Percentiles rank a stretch among this genome's conserved stretches.
These are phyloP conservation scores for Bonia amplexicaulis DNA, from an alignment of 176 grass and related monocot species.

Conservation along the genomic window DNA sequence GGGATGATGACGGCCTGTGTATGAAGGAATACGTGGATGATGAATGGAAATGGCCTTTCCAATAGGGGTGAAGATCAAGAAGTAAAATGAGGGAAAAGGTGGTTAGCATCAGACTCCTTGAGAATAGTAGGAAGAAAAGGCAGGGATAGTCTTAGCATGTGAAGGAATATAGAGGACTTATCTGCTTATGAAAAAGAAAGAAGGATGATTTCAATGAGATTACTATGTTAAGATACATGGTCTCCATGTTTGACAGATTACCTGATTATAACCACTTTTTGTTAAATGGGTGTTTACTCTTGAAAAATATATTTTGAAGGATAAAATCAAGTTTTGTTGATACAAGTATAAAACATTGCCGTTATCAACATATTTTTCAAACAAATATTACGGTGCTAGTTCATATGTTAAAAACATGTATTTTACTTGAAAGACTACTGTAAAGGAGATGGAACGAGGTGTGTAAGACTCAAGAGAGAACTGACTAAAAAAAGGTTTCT, in stretches of 20 bases:
- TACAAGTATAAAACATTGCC: not conserved
- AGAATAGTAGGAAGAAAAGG: slow-evolving; percentile 16
- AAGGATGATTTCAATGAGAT: not conserved
- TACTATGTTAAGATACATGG: not conserved
- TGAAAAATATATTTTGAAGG: not conserved
- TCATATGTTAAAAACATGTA: not conserved
- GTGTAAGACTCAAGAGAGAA: not conserved
- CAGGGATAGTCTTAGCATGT: not conserved
- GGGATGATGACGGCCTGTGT: not conserved
- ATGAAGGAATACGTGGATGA: not conserved
- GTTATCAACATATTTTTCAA: not conserved
- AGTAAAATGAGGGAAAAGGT: not conserved
- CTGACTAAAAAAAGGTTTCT: not conserved
- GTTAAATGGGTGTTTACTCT: not conserved
- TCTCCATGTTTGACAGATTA: not conserved
- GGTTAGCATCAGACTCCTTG: not conserved
- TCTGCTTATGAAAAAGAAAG: slow-evolving; percentile 15
- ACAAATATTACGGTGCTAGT: not conserved
- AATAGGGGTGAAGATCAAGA: not conserved
- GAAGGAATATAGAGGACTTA: not conserved
- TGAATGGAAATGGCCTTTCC: not conserved
- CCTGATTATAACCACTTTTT: not conserved
- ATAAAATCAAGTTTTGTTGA: not conserved
- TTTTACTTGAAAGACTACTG: not conserved
- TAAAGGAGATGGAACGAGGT: not conserved